A percentile compares a stretch with the other conserved stretches of the same genome.
These are phyloP conservation scores for Sanghuangporus weigelae DNA, from an alignment of 1,284 basidiomycete species.

Conservation along the genomic window DNA sequence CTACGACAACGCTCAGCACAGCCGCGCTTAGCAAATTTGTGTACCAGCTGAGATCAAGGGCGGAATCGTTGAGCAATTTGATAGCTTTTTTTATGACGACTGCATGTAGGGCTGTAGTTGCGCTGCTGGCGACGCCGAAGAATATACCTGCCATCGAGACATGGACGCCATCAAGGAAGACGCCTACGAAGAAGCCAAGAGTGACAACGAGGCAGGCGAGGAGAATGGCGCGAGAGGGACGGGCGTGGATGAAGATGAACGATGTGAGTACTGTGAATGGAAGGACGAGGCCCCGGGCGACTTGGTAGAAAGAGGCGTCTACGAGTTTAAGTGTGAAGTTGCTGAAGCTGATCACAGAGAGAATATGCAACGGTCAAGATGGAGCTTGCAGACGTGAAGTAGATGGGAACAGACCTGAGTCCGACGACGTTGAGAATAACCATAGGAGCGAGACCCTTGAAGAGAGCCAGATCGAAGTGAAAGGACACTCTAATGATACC, in stretches of 20 bases:
- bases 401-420: slow-evolving; percentile 50
- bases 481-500: slow-evolving; percentile 60
- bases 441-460: slow-evolving; percentile 71
- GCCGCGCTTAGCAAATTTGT: slow-evolving; percentile 72
- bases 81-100: slow-evolving; percentile 83
- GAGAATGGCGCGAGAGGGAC: slow-evolving; percentile 70
- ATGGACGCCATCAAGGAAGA: slow-evolving; percentile 67
- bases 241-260: slow-evolving; percentile 60
- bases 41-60: slow-evolving; percentile 80
- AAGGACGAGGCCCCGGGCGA: slow-evolving; percentile 81
- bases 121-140: slow-evolving; percentile 74
- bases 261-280: slow-evolving; percentile 84
- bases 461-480: slow-evolving; percentile 51
- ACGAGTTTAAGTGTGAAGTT: slow-evolving; percentile 90
- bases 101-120: slow-evolving; percentile 77
- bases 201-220: slow-evolving; percentile 72
- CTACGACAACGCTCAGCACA: slow-evolving; percentile 57
- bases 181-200: slow-evolving; percentile 78
- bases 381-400: neutral
- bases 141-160: slow-evolving; percentile 59
- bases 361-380: neutral
- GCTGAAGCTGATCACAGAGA: slow-evolving; percentile 54
- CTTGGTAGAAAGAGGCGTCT: slow-evolving; percentile 88
- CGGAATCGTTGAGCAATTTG: slow-evolving; percentile 69
- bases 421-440: slow-evolving; percentile 73